Conservation (phyloP, 208 protist genomes). For the Leptomonas seymouri region DNA sequence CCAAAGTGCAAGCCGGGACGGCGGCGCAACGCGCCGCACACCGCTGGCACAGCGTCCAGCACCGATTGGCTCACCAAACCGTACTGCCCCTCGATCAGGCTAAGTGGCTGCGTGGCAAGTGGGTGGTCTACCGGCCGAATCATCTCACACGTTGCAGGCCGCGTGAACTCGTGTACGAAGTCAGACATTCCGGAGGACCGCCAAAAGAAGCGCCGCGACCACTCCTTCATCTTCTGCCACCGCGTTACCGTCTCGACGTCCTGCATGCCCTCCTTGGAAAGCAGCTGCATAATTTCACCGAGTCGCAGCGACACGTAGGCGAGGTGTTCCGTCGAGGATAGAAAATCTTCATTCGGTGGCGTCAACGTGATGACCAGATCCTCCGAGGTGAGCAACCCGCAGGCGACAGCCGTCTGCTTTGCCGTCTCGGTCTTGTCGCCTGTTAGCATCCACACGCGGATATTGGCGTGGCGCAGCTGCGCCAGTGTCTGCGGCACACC, state of each 20-base stretch:
- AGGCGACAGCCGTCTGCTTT: constrained; percentile 93
- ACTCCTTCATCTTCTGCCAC: constrained; percentile 25
- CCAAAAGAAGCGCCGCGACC: constrained; percentile 37
- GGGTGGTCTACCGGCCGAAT: constrained; percentile 52
- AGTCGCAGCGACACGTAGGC: constrained; percentile 37
- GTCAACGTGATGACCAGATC: constrained; percentile 54
- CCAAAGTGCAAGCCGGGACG: constrained; percentile 16
- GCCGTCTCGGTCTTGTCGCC: constrained; percentile 98
- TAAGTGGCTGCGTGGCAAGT: constrained; percentile 30
- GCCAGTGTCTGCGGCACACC: constrained; percentile 89
- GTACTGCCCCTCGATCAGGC: constrained; percentile 18
- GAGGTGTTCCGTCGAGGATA: constrained; percentile 43
- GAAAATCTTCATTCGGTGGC: constrained; percentile 32
- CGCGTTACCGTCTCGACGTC: constrained; percentile 13
- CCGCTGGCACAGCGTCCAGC: constrained; percentile 19
- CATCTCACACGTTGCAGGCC: constrained; percentile 28
- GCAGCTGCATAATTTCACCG: constrained; percentile 29
- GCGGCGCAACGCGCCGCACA: constrained; percentile 20
- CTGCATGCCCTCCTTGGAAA: background rate
- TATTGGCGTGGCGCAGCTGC: constrained; percentile 72
- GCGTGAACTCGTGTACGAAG: constrained; percentile 66
- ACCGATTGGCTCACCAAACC: constrained; percentile 21
- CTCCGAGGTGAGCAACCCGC: constrained; percentile 44
- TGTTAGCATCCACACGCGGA: constrained; percentile 97
- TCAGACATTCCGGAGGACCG: constrained; percentile 50